Evolutionary conservation across 176 grass and related monocot species (phyloP).

Genomic region (Cocos nucifera): DNA sequence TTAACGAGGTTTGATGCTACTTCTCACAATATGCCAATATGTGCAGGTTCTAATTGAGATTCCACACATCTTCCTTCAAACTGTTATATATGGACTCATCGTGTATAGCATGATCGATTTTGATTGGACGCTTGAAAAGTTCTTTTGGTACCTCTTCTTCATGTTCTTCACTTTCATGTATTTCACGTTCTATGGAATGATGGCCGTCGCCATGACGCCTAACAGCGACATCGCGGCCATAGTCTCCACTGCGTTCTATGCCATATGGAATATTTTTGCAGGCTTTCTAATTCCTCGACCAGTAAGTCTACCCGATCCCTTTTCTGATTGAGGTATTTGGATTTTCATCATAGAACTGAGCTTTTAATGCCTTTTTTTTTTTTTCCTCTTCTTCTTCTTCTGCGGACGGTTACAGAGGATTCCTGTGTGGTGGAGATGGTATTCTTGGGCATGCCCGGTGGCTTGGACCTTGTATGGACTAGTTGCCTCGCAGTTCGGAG

Average conservation of each 20-base stretch:
- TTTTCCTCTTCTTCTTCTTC: too few species aligned
- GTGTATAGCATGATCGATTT: conserved; percentile 76
- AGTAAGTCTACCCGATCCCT: conserved; percentile 33
- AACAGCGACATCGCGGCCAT: conserved; percentile 83
- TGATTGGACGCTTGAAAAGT: conserved; percentile 65
- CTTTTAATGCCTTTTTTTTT: not conserved
- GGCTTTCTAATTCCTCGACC: conserved; percentile 76
- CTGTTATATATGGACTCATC: conserved; percentile 63
- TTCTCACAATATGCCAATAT: not conserved
- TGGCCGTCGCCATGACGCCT: conserved; percentile 89
- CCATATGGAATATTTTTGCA: conserved; percentile 90
- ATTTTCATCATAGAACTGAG: not conserved
- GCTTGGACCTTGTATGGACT: conserved; percentile 89
- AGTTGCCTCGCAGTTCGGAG: conserved; percentile 73
- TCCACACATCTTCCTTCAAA: conserved; percentile 87
- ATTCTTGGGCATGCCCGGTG: conserved; percentile 74
- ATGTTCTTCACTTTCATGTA: conserved; percentile 99
- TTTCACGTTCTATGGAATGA: conserved; percentile 98
- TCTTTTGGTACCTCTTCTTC: conserved; percentile 97
- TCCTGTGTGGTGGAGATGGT: conserved; percentile 99
- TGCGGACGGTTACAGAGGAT: conserved; percentile 63
- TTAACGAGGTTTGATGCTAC: too few species aligned
- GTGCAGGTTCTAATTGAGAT: conserved; percentile 84
- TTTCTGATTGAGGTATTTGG: not conserved
- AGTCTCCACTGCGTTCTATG: conserved; percentile 79